Base-by-base conservation (phyloP, 345 rosid genomes). In the Raphanus raphanistrum region DNA sequence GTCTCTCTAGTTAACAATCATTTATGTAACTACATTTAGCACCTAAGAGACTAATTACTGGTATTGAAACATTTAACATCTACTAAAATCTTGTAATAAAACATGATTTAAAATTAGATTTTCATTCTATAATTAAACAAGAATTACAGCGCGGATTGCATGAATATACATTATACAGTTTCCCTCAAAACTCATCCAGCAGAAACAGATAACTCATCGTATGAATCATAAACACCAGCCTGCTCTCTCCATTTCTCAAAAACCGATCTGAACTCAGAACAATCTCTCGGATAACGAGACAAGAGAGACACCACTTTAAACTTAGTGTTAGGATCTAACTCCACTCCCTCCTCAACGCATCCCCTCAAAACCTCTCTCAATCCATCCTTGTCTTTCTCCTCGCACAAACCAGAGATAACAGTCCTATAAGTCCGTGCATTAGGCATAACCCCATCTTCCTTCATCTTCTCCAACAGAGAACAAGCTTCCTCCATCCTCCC, bases 401-500 rank as follows among this genome's bases (percentile, higher is more conserved):
- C 75, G 65, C 88, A 86, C 76, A 87, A 87, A 59, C 84, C 83
- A 74, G 74, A 73, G 28, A 92, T 75, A 75, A 92, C 73, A 73
- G 81, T 61, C 33, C 80, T 68, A 66, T 81, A 90, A 2, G 84
- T 81, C 67, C 68, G 70, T 13, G 12, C 36, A 82, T 81, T 80
- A 45, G 93, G 95, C 17, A 63, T 31, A 27, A 88, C 4, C 7
- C 91, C 93, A 70, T 11, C 59, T 54, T 84, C 86, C 71, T 77
- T 88, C 97, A 92, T 92, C 57, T 84, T 76, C 13, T 65, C 6
- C 60, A 79, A 84, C 72, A 87, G 27, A 62, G 78, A 58, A 70
- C 32, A 79, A 43, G 89, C 97, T 83, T 90, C 93, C 66, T 66
- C 79, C 26, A 75, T 68, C 79, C 90, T 85, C 60, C 88, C 85